These are phyloP conservation scores for Leccinum pachyderme DNA, from an alignment of 1,284 basidiomycete genomes.

Conservation along the genomic window DNA sequence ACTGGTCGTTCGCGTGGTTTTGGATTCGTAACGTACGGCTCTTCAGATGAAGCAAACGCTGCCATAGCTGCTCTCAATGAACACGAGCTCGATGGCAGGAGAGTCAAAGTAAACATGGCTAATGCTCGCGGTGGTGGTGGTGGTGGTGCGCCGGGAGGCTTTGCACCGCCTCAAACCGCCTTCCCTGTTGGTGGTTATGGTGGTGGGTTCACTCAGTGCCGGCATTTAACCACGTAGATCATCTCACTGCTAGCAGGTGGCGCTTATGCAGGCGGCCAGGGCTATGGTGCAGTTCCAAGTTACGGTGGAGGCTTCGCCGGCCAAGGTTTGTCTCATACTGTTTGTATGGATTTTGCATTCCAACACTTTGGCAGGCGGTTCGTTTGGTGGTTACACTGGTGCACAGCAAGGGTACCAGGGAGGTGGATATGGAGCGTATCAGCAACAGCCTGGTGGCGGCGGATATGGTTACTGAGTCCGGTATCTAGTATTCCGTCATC, in stretches of 20 bases:
- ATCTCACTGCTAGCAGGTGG: slow-evolving; percentile 13
- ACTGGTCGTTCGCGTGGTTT: slow-evolving; percentile 96
- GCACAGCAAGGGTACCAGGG: slow-evolving; percentile 29
- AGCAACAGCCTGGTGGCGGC: slow-evolving; percentile 12
- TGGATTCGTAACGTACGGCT: slow-evolving; percentile 86
- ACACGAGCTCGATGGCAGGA: slow-evolving; percentile 90
- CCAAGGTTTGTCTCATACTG: slow-evolving; percentile 15
- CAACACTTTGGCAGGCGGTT: slow-evolving; percentile 9
- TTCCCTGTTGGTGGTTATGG: slow-evolving; percentile 26
- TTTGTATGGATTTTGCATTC: not conserved
- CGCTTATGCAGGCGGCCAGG: slow-evolving; percentile 16
- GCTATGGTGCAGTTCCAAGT: slow-evolving; percentile 22
- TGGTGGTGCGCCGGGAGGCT: slow-evolving; percentile 32
- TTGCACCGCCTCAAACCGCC: slow-evolving; percentile 24
- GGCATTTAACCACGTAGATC: not conserved
- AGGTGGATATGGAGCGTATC: slow-evolving; percentile 23
- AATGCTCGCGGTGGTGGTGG: slow-evolving; percentile 70
- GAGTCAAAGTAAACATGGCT: slow-evolving; percentile 93
- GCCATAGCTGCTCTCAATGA: slow-evolving; percentile 86
- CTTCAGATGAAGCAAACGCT: slow-evolving; percentile 64
- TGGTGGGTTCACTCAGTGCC: slow-evolving; percentile 10
- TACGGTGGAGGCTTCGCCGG: slow-evolving; percentile 15
- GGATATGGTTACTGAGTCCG: slow-evolving; percentile 26
- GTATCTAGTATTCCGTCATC: slow-evolving; percentile 3
- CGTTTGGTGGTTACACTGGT: slow-evolving; percentile 15